A percentile compares a stretch with the other conserved stretches of the same genome.
These are phyloP conservation scores for Chytriomyces sp. DNA, from an alignment of 192 early-diverging fungal genomes.

Conservation along the genomic window DNA sequence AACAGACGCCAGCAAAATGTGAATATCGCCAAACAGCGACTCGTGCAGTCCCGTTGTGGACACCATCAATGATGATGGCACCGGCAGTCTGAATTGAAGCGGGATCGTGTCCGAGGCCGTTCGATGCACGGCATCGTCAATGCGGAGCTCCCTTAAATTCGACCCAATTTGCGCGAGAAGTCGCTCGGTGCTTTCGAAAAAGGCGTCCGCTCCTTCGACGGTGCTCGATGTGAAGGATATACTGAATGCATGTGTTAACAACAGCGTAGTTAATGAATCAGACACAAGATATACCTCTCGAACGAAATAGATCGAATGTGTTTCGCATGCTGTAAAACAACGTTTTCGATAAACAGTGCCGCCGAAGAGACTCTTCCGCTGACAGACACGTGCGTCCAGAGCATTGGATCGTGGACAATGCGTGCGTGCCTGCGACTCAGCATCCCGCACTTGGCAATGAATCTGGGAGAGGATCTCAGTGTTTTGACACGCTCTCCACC, in stretches of 20 bases:
- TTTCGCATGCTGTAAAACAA: background rate
- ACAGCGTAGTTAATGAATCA: background rate
- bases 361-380: background rate
- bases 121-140: background rate
- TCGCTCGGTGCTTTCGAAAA: constrained; percentile 1
- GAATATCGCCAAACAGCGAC: constrained; percentile 8
- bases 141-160: constrained; percentile 3
- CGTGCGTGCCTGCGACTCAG: background rate
- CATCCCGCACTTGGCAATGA: background rate
- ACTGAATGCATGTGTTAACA: background rate
- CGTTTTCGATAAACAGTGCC: constrained; percentile 6
- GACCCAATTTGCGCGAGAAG: background rate
- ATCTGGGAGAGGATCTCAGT: background rate
- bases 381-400: constrained; percentile 14
- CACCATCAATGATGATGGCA: background rate
- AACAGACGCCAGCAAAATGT: background rate
- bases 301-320: constrained; percentile 2
- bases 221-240: background rate
- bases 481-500: background rate
- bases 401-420: background rate
- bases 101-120: background rate
- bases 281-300: background rate
- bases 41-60: background rate
- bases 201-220: background rate
- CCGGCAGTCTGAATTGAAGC: constrained; percentile 1